Conservation (phyloP, 148 eudicot genomes). For the Amaranthus palmeri region DNA sequence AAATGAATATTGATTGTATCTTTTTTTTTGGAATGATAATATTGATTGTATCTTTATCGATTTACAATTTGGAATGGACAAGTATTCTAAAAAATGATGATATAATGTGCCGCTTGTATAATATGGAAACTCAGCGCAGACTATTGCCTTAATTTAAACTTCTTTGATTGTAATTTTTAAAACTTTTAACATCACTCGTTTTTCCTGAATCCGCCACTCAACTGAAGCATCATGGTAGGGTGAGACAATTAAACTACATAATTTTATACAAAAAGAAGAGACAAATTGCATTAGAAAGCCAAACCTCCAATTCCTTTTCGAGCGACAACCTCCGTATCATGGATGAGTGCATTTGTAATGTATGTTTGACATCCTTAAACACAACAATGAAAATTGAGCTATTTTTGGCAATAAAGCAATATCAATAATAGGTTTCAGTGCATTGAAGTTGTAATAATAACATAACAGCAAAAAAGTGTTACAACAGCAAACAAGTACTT, state of each 20-base stretch:
- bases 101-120: too few relatives aligned
- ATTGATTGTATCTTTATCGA: too few relatives aligned
- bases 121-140: too few relatives aligned
- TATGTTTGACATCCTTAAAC: constrained; percentile 44
- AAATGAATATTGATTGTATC: too few relatives aligned
- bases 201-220: too few relatives aligned
- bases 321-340: constrained; percentile 65
- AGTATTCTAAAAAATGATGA: too few relatives aligned
- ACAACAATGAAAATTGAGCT: background rate
- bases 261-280: background rate
- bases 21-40: too few relatives aligned
- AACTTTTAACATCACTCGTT: too few relatives aligned
- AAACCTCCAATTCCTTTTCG: constrained; percentile 86
- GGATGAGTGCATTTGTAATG: constrained; percentile 90
- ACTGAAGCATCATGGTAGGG: too few relatives aligned
- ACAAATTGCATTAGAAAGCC: constrained; percentile 16
- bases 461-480: background rate
- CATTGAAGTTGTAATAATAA: background rate
- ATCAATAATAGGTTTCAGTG: background rate
- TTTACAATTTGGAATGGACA: too few relatives aligned
- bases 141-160: too few relatives aligned
- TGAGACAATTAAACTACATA: background rate
- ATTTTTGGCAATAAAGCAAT: background rate
- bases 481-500: background rate
- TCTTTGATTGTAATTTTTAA: too few relatives aligned